phyloP scores from a whole-genome alignment of 768 basidiomycete species.

The Clathrus columnatus region DNA sequence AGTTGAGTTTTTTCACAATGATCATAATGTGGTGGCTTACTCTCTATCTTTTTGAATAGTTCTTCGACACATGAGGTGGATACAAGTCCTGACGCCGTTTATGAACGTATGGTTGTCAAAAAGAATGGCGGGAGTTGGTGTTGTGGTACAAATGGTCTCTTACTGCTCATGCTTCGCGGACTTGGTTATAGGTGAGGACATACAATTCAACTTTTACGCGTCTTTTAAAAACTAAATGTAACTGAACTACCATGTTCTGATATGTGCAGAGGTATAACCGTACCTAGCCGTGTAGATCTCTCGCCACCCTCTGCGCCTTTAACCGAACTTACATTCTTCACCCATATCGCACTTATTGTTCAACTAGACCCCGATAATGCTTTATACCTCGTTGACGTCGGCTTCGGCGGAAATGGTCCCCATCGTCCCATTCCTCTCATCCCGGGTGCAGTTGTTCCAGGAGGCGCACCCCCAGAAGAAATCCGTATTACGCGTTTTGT shows the following conservation, averaged over 20 bases:
- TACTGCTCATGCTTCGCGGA: conserved; percentile 9
- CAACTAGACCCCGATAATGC: not conserved
- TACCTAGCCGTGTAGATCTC: not conserved
- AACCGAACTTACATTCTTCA: not conserved
- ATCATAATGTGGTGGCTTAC: not conserved
- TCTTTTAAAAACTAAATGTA: not conserved
- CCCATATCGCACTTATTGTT: not conserved
- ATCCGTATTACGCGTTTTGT: not conserved
- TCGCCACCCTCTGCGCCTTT: not conserved
- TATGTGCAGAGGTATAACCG: not conserved
- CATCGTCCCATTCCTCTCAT: conserved; percentile 12
- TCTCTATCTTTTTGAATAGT: too few relatives aligned
- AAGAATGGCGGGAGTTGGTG: conserved; percentile 18
- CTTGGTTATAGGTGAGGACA: conserved; percentile 11
- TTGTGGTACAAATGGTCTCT: conserved; percentile 11
- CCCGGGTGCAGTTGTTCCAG: not conserved
- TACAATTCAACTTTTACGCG: not conserved
- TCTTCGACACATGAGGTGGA: not conserved
- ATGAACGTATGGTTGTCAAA: conserved; percentile 9
- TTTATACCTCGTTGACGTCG: conserved; percentile 13
- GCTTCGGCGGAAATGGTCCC: conserved; percentile 12
- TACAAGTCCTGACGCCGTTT: not conserved
- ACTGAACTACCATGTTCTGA: not conserved
- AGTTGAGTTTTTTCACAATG: not conserved
- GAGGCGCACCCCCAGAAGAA: conserved; percentile 8